A percentile compares a stretch with the other conserved stretches of the same genome.
Conservation (phyloP, 208 protist genomes). For the Tritrichomonas foetus region DNA sequence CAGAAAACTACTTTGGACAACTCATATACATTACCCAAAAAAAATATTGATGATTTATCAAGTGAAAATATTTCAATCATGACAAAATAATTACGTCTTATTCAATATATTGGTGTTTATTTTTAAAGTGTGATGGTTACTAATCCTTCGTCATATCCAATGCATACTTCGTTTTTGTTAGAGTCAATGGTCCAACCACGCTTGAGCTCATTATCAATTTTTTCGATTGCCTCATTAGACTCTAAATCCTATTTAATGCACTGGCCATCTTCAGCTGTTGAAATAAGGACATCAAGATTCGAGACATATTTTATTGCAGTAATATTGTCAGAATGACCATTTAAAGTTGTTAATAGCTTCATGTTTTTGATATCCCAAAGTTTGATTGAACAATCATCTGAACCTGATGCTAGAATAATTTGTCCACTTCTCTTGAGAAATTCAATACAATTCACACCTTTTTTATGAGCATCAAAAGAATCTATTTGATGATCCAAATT, state of each 20-base stretch:
- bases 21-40: too few species aligned
- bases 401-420: slow-evolving; percentile 90
- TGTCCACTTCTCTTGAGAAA: slow-evolving; percentile 90
- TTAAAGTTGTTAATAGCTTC: slow-evolving; percentile 80
- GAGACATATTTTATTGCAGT: slow-evolving; percentile 87
- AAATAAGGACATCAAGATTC: slow-evolving; percentile 87
- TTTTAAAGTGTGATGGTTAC: too few species aligned
- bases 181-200: slow-evolving; percentile 79
- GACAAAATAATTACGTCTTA: too few species aligned
- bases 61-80: too few species aligned
- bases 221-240: slow-evolving; percentile 85
- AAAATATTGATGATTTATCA: too few species aligned
- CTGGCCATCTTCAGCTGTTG: slow-evolving; percentile 81
- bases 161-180: slow-evolving; percentile 68
- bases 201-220: slow-evolving; percentile 81
- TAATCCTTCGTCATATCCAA: slow-evolving; percentile 70
- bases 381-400: slow-evolving; percentile 76
- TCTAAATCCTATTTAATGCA: slow-evolving; percentile 75
- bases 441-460: slow-evolving; percentile 95
- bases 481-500: slow-evolving; percentile 60
- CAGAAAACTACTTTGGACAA: too few species aligned
- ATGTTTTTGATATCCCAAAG: slow-evolving; percentile 98
- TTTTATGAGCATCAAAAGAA: slow-evolving; percentile 96
- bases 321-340: slow-evolving; percentile 88
- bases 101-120: too few species aligned